Evolutionary conservation across 2,329 filamentous ascomycete species (phyloP).

Genomic region (Alternaria viburni): DNA sequence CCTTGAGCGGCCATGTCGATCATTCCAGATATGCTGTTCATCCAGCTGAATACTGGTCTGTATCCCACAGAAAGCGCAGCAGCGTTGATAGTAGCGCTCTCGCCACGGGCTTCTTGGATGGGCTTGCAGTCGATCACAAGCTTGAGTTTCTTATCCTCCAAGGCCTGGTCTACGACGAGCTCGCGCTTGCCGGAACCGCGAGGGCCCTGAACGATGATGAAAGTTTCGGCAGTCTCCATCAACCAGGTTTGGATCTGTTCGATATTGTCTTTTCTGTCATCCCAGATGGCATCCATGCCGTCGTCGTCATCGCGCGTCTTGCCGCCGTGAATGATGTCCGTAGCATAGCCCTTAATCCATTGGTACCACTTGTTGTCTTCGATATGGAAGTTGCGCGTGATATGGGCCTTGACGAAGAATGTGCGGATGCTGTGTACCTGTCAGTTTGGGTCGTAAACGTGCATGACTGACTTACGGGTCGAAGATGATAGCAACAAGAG

Average conservation of each 20-base stretch:
- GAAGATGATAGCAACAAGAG: conserved; percentile 81
- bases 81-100: conserved; percentile 81
- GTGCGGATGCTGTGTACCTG: conserved; percentile 68
- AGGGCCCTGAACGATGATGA: conserved; percentile 91
- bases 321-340: conserved; percentile 68
- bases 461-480: conserved; percentile 65
- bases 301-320: conserved; percentile 66
- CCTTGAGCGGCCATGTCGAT: conserved; percentile 91
- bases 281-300: conserved; percentile 82
- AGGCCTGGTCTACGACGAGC: conserved; percentile 81
- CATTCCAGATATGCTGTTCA: conserved; percentile 92
- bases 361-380: conserved; percentile 75
- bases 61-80: conserved; percentile 87
- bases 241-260: conserved; percentile 84
- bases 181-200: conserved; percentile 91
- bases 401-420: conserved; percentile 88
- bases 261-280: conserved; percentile 82
- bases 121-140: conserved; percentile 91
- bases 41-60: conserved; percentile 91
- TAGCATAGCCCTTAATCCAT: conserved; percentile 79
- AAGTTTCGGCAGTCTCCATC: conserved; percentile 86
- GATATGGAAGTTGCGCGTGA: conserved; percentile 77
- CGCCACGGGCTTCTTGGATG: conserved; percentile 87
- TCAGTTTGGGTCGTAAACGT: conserved; percentile 8
- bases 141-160: conserved; percentile 77